These are phyloP conservation scores for Phragmites australis DNA, from an alignment of 176 grass and related monocot species.

Conservation along the genomic window DNA sequence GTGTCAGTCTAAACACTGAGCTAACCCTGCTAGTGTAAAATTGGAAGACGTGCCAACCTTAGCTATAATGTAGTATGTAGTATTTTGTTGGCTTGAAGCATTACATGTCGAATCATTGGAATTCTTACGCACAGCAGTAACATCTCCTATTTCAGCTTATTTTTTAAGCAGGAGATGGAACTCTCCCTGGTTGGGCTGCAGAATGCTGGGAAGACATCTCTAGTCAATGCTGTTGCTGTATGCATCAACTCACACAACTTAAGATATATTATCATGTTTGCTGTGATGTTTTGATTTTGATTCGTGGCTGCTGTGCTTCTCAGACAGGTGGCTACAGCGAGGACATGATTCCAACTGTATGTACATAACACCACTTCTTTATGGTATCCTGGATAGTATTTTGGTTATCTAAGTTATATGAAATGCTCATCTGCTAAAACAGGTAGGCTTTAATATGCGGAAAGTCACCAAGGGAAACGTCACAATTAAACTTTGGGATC, in stretches of 20 bases:
- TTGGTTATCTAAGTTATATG: conserved; percentile 1
- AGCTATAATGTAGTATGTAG: not conserved
- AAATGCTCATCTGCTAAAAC: conserved; percentile 37
- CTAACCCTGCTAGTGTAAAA: not conserved
- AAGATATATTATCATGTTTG: conserved; percentile 27
- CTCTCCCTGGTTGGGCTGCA: conserved; percentile 92
- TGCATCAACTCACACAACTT: conserved; percentile 36
- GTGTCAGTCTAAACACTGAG: not conserved
- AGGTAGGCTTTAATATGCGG: conserved; percentile 99
- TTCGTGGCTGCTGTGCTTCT: conserved; percentile 41
- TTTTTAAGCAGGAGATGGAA: conserved; percentile 99
- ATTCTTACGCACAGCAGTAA: not conserved
- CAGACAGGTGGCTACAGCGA: conserved; percentile 99
- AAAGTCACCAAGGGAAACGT: conserved; percentile 99
- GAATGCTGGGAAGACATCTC: conserved; percentile 96
- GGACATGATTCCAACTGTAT: conserved; percentile 99
- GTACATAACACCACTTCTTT: conserved; percentile 28
- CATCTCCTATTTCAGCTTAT: conserved; percentile 56
- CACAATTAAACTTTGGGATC: conserved; percentile 99
- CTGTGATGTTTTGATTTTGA: conserved; percentile 46
- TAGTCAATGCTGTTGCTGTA: conserved; percentile 94
- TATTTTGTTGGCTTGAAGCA: not conserved
- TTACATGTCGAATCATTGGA: not conserved
- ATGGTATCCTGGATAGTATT: conserved; percentile 16
- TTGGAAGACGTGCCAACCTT: not conserved